These are phyloP conservation scores for Ogataea pini DNA, from an alignment of 805 yeast species.

Conservation along the genomic window DNA sequence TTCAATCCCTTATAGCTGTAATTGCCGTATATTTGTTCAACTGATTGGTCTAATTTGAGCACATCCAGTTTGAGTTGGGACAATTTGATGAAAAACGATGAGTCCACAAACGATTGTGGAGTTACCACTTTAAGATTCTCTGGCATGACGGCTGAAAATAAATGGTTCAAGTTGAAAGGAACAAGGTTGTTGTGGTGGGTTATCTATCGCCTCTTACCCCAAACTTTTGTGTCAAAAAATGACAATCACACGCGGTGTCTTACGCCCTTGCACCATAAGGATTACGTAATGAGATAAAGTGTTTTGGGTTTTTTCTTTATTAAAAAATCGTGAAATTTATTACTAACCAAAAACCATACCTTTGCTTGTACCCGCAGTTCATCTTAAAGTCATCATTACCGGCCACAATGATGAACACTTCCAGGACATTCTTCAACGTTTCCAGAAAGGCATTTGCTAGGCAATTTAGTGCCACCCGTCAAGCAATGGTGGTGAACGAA, in stretches of 20 bases:
- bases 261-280: neutral
- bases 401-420: neutral
- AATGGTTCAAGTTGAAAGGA: no score
- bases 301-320: no score
- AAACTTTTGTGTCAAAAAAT: slow-evolving; percentile 6
- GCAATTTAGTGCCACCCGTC: slow-evolving; percentile 14
- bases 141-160: neutral
- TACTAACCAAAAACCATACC: no score
- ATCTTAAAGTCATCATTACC: no score
- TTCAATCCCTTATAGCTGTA: slow-evolving; percentile 34
- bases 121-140: slow-evolving; percentile 43
- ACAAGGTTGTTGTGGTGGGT: neutral
- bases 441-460: slow-evolving; percentile 11
- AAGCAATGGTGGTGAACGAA: slow-evolving; percentile 33
- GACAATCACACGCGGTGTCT: neutral
- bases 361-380: no score
- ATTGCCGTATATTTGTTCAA: slow-evolving; percentile 44
- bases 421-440: neutral
- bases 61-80: slow-evolving; percentile 73
- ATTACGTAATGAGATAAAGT: no score
- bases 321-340: no score
- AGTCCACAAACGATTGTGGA: slow-evolving; percentile 74
- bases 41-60: slow-evolving; percentile 60
- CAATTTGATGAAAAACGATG: slow-evolving; percentile 80
- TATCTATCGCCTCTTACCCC: slow-evolving; percentile 8